Evolutionary conservation across 495 filamentous ascomycete species (phyloP).

Genomic region (Staphylotrichum longicolle): DNA sequence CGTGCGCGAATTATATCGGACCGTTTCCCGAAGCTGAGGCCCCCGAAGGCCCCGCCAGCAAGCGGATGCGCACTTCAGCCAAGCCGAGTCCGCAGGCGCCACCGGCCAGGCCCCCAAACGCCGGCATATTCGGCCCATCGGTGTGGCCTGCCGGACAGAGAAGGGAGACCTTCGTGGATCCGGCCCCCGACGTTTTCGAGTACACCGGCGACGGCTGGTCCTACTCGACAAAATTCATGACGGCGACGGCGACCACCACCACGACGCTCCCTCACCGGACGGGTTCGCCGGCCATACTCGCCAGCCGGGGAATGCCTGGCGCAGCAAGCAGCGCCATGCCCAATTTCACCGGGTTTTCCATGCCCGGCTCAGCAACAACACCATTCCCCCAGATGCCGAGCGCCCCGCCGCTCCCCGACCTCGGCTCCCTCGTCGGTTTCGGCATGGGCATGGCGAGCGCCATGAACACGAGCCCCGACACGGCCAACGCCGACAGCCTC

Average conservation of each 20-base stretch:
- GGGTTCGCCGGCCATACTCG: background rate
- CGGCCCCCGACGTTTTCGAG: slow-evolving; percentile 9
- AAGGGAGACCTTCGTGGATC: background rate
- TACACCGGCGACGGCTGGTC: slow-evolving; percentile 11
- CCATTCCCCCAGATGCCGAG: background rate
- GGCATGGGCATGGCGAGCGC: background rate
- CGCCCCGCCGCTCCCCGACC: background rate
- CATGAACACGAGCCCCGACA: background rate
- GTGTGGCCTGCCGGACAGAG: background rate
- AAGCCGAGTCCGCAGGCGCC: background rate
- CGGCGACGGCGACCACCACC: background rate
- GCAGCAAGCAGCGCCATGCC: background rate
- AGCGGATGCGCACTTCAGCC: slow-evolving; percentile 16
- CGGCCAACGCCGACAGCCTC: background rate
- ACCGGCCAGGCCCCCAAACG: too few species aligned
- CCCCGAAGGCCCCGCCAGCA: slow-evolving; percentile 3
- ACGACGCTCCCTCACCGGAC: slow-evolving; percentile 18
- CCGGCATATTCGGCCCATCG: background rate
- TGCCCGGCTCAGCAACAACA: background rate
- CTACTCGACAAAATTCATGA: slow-evolving; percentile 7
- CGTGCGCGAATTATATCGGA: background rate
- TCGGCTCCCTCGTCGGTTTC: background rate
- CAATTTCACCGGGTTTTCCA: slow-evolving; percentile 4
- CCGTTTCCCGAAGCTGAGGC: background rate
- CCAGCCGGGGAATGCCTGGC: background rate